Percentiles rank a stretch among this genome's conserved stretches.
These are phyloP conservation scores for Dothistroma pini DNA, from an alignment of 2,329 filamentous ascomycete species.

Conservation along the genomic window DNA sequence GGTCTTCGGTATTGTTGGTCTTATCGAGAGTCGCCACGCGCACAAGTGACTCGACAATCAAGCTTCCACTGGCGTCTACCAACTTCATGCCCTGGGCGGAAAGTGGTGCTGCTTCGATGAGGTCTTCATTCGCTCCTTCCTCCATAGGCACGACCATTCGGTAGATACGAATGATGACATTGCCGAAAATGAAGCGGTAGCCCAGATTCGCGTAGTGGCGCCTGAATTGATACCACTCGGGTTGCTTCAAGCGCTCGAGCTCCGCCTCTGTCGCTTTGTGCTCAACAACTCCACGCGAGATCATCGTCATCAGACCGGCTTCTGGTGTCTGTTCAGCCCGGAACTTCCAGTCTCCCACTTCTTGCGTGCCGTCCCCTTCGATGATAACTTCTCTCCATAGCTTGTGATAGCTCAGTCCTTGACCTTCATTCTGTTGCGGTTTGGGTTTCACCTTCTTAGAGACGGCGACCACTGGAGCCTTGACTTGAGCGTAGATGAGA, in stretches of 20 bases:
- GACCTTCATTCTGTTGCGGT: conserved; percentile 17
- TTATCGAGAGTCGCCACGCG: conserved; percentile 38
- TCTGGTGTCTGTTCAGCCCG: conserved; percentile 38
- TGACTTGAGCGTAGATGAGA: conserved; percentile 54
- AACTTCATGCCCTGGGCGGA: conserved; percentile 44
- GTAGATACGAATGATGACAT: conserved; percentile 53
- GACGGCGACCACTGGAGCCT: conserved; percentile 28
- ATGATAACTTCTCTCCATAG: conserved; percentile 21
- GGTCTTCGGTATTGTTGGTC: conserved; percentile 43
- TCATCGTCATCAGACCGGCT: conserved; percentile 52
- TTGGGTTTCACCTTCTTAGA: conserved; percentile 22
- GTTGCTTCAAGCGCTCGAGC: conserved; percentile 19
- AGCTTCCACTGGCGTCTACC: conserved; percentile 55
- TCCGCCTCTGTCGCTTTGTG: conserved; percentile 49
- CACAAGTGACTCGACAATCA: conserved; percentile 56
- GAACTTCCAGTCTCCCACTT: conserved; percentile 22
- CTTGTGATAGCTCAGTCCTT: conserved; percentile 22
- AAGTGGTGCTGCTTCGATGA: conserved; percentile 38
- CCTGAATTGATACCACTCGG: conserved; percentile 23
- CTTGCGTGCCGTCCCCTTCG: conserved; percentile 6
- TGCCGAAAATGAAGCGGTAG: conserved; percentile 55
- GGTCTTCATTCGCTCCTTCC: conserved; percentile 14
- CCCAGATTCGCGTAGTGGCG: conserved; percentile 57
- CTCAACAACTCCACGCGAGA: conserved; percentile 50
- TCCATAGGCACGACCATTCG: conserved; percentile 12